Base-by-base conservation (phyloP, 169 alveolate species). In the Eimeria acervulina region DNA sequence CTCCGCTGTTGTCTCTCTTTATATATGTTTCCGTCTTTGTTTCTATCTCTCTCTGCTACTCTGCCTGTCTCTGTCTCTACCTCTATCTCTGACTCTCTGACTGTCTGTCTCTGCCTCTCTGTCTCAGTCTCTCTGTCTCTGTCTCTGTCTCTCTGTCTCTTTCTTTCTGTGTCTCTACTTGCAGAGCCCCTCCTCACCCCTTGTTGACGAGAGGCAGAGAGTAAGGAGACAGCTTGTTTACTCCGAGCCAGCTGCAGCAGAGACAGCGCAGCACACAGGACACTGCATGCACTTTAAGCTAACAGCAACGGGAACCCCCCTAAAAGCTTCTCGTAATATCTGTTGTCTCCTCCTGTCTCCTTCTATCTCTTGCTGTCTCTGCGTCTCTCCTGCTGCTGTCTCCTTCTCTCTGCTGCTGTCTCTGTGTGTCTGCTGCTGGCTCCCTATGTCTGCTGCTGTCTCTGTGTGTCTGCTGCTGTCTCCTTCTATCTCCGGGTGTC, bases 211-310 rank as follows among this genome's bases (percentile, higher is more conserved):
- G 90, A 17, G 1, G 70, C 90, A 15, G 38, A 59, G 68, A 40
- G 59, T 5, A 6, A 5, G 28, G 90, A 31, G 31, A 80, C 68
- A 40, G 90, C 23, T 23, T n/a, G 36, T 23, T 80, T 80, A 13
- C 70, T 44, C 36, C 44, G 68, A 12, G 52, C 76, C 4, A 83
- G 91, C 91, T 51, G 91, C 23, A 31, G 74, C 47, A 44, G 52
- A 5, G 23, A 52, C 91, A 78, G 40, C 31, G 59, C 52, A 38
- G 59, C 51, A 74, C n/a, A 55, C 13, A 55, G 2, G 26, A 55
- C 13, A 17, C 15, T 12, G 15, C 76, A 13, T 63, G 31, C 8
- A 4, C 76, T 63, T 63, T 63, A 10, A 7, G 76, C 76, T 63
- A 47, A 47, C 55, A 47, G 12, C 55, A 47, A 47, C n/a, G n/a